Conservation (phyloP, 345 rosid genomes). For the Euclidium syriacum region DNA sequence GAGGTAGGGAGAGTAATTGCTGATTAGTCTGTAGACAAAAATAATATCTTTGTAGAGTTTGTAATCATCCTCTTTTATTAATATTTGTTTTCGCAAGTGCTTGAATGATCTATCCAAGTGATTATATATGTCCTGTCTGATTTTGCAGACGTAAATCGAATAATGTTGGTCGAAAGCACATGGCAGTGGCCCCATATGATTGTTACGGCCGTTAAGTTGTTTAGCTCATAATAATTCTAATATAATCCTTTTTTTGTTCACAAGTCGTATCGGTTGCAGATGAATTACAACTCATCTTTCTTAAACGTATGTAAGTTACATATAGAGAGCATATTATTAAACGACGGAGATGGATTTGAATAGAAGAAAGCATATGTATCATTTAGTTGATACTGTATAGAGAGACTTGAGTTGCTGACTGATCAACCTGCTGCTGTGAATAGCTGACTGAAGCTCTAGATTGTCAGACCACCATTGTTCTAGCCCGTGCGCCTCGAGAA, state of each 20-base stretch:
- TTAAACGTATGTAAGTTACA: constrained; percentile 13
- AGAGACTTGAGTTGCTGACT: constrained; percentile 85
- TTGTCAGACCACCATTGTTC: constrained; percentile 99
- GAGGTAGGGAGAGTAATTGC: constrained; percentile 31
- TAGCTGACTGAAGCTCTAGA: constrained; percentile 58
- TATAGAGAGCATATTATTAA: constrained; percentile 6
- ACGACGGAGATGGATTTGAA: not conserved
- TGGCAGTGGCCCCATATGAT: constrained; percentile 26
- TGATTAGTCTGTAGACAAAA: constrained; percentile 26
- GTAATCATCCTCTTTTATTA: not conserved
- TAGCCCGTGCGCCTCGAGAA: constrained; percentile 85
- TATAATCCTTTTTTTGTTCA: too few species aligned
- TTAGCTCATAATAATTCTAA: too few species aligned
- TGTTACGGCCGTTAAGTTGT: constrained; percentile 20
- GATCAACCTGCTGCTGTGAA: constrained; percentile 71
- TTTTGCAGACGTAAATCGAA: not conserved
- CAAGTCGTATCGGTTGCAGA: too few species aligned
- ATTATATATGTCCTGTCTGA: constrained; percentile 24
- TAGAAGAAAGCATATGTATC: not conserved
- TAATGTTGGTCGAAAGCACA: constrained; percentile 28
- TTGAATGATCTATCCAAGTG: constrained; percentile 1
- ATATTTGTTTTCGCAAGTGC: not conserved
- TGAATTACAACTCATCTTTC: constrained; percentile 6
- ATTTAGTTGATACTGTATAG: constrained; percentile 42
- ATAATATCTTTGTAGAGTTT: constrained; percentile 29